phyloP scores from a whole-genome alignment of 805 yeast genomes.

The Monosporozyma unispora region DNA sequence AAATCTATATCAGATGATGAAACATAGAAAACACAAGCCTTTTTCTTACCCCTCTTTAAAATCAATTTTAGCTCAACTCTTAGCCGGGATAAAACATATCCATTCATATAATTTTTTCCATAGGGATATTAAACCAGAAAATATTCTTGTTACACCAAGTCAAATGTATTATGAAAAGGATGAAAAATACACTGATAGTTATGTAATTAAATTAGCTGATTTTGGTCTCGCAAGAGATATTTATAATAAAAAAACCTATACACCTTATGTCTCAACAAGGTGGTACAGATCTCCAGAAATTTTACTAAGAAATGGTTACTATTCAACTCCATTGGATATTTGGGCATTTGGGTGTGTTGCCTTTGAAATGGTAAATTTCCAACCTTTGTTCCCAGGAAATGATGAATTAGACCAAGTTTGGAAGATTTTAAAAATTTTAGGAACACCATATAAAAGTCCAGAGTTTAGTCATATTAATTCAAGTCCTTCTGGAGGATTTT shows the following conservation, averaged over 20 bases:
- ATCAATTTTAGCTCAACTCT: constrained; percentile 61
- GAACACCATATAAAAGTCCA: constrained; percentile 47
- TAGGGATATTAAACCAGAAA: constrained; percentile 91
- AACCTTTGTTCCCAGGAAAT: constrained; percentile 78
- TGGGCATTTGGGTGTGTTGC: constrained; percentile 86
- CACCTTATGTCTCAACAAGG: constrained; percentile 73
- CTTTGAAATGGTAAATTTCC: constrained; percentile 58
- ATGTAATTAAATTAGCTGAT: constrained; percentile 68
- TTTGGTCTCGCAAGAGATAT: constrained; percentile 67
- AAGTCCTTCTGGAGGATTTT: constrained; percentile 57
- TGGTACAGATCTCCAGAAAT: constrained; percentile 87
- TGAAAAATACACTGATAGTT: constrained; percentile 31
- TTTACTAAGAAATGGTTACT: constrained; percentile 49
- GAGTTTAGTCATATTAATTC: constrained; percentile 4
- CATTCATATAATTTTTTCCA: constrained; percentile 58
- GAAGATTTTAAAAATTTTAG: constrained; percentile 58
- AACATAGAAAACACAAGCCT: constrained; percentile 41
- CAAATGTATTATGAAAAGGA: constrained; percentile 38
- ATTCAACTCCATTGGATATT: constrained; percentile 65
- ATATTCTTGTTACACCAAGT: constrained; percentile 62
- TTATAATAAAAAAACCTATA: constrained; percentile 45
- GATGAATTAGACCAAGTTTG: constrained; percentile 72
- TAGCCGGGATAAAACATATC: constrained; percentile 74
- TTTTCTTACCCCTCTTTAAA: constrained; percentile 53
- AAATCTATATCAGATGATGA: constrained; percentile 70